Evolutionary conservation across 2,329 filamentous ascomycete genomes (phyloP).

Genomic region (Trichoderma sp.): DNA sequence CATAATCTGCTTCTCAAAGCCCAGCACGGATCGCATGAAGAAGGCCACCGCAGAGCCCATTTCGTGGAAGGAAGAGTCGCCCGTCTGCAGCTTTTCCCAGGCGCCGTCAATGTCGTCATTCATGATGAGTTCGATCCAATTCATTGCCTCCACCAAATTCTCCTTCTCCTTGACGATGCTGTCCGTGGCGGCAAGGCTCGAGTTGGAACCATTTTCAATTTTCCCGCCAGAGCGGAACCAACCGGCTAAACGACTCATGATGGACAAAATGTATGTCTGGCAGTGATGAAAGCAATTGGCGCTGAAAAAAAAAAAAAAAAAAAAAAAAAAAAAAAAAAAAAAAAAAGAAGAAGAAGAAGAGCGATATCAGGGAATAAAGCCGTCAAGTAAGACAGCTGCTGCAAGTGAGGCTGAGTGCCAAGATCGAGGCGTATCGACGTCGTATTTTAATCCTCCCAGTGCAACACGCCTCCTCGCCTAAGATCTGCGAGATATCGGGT

Average conservation of each 20-base stretch:
- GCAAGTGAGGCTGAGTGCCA: conserved; percentile 2
- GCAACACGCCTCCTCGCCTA: not conserved
- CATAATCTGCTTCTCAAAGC: conserved; percentile 92
- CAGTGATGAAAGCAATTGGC: not conserved
- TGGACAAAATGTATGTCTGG: conserved; percentile 27
- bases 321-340: not conserved
- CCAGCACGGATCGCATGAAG: conserved; percentile 83
- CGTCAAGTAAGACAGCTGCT: not conserved
- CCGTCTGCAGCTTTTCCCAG: conserved; percentile 69
- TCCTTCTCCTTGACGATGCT: conserved; percentile 49
- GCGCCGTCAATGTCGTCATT: conserved; percentile 88
- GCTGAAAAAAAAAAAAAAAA: not conserved
- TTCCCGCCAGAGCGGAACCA: conserved; percentile 51
- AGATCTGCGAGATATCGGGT: not conserved
- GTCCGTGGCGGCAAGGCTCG: conserved; percentile 30
- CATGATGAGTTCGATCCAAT: conserved; percentile 72
- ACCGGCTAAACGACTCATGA: conserved; percentile 51
- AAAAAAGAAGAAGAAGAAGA: not conserved
- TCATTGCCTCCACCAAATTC: conserved; percentile 62
- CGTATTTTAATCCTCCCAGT: not conserved
- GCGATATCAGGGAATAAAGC: not conserved
- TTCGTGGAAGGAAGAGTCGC: conserved; percentile 83
- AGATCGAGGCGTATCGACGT: conserved; percentile 7
- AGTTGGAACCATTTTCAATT: conserved; percentile 38
- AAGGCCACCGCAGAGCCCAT: conserved; percentile 78